Base-by-base conservation (phyloP, 768 basidiomycete species). In the Suillus weaverae region DNA sequence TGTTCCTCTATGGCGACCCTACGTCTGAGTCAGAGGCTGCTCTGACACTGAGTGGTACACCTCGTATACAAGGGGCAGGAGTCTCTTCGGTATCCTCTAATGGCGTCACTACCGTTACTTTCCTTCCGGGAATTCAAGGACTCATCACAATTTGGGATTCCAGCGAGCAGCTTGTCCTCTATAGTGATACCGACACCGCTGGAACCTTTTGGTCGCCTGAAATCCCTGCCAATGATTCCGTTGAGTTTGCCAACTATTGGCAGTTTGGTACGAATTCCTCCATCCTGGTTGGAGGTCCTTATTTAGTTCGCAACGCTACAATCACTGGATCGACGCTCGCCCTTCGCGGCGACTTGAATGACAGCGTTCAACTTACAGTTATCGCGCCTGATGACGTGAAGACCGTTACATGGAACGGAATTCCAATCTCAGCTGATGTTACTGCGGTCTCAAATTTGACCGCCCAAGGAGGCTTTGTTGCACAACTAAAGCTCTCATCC, bases 131-230 rank as follows among this genome's bases (percentile, higher is more conserved):
- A 7, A 77, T 85, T 61, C 70, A 79, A 39, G 88, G 87, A 5
- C 76, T 90, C 5, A 77, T 89, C 48, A 86, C 89, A 0, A 69
- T 91, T 33, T 86, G 85, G 80, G 90, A 92, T 66, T 87, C 89
- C 0, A 79, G 83, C 51, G 82, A 82, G 1, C 89, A 91, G 69
- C 81, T 93, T 22, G 74, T 95, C 33, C 76, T 94, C 14, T 92
- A 81, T 69, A 84, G 86, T 8, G 91, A 94, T 70, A 81, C 86
- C 0, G 77, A 71, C 16, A 89, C 89, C 0, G 88, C 89, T 3
- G 84, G 82, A 36, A 89, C 87, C 0, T 92, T 92, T 79, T 95
- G 90, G 87, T 81, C 89, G 5, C 94, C 94, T 2, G 81, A 85
- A 20, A 80, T 94, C 50, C 74, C 87, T 6, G 76, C 77, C 0